Evolutionary conservation across 2,329 filamentous ascomycete species (phyloP), one percentile per base, ranked within the genome.

Genomic region (Fusarium camptoceras): DNA sequence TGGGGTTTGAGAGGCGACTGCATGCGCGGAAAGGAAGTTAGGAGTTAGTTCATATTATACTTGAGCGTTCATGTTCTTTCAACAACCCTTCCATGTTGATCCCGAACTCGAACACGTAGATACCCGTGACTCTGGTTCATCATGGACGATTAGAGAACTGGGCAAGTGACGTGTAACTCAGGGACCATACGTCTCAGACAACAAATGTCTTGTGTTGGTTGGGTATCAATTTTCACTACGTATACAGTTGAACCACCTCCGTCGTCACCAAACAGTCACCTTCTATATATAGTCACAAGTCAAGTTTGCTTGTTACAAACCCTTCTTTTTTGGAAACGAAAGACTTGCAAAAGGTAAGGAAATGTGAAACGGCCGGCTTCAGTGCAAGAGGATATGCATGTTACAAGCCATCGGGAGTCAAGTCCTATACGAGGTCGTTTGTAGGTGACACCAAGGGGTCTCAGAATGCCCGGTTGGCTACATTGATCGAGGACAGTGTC

Each of bases 351-450:
- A 28, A 20, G n/a, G n/a, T 22, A 28, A 18, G 41, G 14, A 39
- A 34, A 28, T 12, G 28, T 24, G 27, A 42, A 31, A 37, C 11
- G 20, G n/a, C 16, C 16, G 42, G 25, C 15, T n/a, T 24, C 30
- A 25, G 48, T 20, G 20, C 20, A 63, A 55, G n/a, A 39, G 15
- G 37, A 18, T 15, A 39, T 31, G 39, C 16, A 34, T 55, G 27
- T 37, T 34, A 18, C 42, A 59, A 65, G 59, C 37, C 49, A 46
- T 46, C 37, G 49, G 64, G 41, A 58, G 25, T 39, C 56, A 24
- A 24, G 34, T 30, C 44, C 67, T 63, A 66, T 55, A 63, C 56
- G 56, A 66, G 53, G 55, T 48, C 30, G 31, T 34, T 22, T 14
- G 20, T 6, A 51, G 66, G 55, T 44, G 57, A 58, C 53, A 56